These are phyloP conservation scores for Coemansia sp. DNA, from an alignment of 192 early-diverging fungal species.

Conservation along the genomic window DNA sequence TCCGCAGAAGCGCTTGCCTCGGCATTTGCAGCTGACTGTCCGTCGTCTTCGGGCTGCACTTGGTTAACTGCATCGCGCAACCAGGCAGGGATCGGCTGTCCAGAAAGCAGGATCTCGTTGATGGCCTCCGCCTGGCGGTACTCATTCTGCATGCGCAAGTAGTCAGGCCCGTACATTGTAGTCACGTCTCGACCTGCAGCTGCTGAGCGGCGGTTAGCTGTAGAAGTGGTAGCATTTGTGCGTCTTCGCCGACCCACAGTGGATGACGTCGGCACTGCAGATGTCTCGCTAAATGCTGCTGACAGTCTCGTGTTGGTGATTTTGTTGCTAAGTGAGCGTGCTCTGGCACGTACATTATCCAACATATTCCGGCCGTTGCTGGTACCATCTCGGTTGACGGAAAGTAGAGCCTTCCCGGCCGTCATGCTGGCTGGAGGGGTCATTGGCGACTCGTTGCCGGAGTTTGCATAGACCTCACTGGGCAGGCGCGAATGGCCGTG, in stretches of 20 bases:
- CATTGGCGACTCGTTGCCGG: constrained; percentile 3
- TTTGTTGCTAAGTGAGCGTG: constrained; percentile 39
- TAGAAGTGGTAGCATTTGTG: constrained; percentile 7
- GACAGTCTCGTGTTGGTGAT: constrained; percentile 27
- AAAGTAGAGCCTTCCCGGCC: constrained; percentile 12
- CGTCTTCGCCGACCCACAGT: constrained; percentile 12
- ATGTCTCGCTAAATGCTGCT: constrained; percentile 26
- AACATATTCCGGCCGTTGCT: constrained; percentile 12
- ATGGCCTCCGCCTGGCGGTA: constrained; percentile 52
- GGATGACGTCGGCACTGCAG: not conserved
- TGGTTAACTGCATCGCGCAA: constrained; percentile 45
- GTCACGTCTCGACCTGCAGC: not conserved
- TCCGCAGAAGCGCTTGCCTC: not conserved
- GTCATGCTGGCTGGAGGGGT: constrained; percentile 31
- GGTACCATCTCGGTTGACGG: not conserved
- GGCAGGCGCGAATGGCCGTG: not conserved
- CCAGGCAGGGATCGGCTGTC: constrained; percentile 50
- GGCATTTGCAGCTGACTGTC: not conserved
- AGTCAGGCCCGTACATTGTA: constrained; percentile 41
- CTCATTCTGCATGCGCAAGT: constrained; percentile 37
- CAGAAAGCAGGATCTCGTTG: constrained; percentile 48
- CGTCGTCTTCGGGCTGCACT: constrained; percentile 8
- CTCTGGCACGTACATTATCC: constrained; percentile 30
- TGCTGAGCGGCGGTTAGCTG: constrained; percentile 10
- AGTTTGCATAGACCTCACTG: not conserved